Percentiles rank a stretch among this genome's conserved stretches.
Evolutionary conservation across 75 land plant genomes (phyloP).

Genomic region (Picea glauca): DNA sequence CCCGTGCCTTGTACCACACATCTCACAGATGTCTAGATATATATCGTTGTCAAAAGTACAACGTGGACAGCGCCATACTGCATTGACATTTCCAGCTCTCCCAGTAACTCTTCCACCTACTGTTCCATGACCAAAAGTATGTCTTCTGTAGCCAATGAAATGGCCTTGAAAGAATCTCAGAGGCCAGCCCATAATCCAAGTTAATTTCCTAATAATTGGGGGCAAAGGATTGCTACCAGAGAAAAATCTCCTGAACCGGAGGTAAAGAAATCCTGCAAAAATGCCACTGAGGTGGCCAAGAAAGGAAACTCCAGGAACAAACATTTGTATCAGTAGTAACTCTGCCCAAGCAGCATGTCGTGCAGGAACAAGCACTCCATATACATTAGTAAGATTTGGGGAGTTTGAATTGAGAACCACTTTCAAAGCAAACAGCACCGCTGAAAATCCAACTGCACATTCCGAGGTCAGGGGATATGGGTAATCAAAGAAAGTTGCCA

Average conservation of each 20-base stretch:
- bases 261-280: conserved; percentile 77
- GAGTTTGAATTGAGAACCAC: conserved; percentile 71
- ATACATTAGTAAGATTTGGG: conserved; percentile 45
- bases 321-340: conserved; percentile 78
- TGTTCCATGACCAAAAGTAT: conserved; percentile 4
- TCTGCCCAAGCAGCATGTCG: conserved; percentile 94
- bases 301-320: conserved; percentile 87
- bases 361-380: conserved; percentile 77
- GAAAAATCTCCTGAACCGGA: conserved; percentile 24
- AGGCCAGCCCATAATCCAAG: conserved; percentile 45
- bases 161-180: conserved; percentile 20
- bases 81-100: background rate
- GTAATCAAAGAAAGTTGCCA: conserved; percentile 50
- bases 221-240: conserved; percentile 42
- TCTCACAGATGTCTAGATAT: conserved; percentile 56
- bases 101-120: background rate
- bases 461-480: conserved; percentile 49
- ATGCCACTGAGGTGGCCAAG: conserved; percentile 91
- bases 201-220: conserved; percentile 23
- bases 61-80: conserved; percentile 63
- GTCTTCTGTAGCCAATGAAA: conserved; percentile 5
- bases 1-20: conserved; percentile 67
- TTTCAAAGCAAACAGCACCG: conserved; percentile 93
- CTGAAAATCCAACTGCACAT: conserved; percentile 85
- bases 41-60: conserved; percentile 72